Base-by-base conservation (phyloP, 2,329 filamentous ascomycete species). In the Bipolaris victoriae region DNA sequence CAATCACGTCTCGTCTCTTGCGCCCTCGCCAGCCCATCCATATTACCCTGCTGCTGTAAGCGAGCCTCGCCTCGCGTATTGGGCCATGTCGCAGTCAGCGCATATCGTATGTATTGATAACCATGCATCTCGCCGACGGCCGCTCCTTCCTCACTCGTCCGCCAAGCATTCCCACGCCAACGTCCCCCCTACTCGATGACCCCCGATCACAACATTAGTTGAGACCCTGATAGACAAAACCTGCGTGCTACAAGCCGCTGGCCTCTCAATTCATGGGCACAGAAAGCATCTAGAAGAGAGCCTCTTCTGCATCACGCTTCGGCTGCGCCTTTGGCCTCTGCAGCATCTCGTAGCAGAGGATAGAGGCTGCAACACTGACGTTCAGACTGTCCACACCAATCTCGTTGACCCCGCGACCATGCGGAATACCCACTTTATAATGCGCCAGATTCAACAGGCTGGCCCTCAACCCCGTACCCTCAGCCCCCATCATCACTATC, bases 301-400 rank as follows among this genome's bases (percentile, higher is more conserved):
- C 45, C 11, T 68, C 60, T 39, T 59, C 63, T 15, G 58, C 16
- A 15, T 64, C 58, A 16, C 49, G 41, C 36, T 52, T 29, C n/a
- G 49, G 47, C 45, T 49, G 49, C 37, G 39, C 26, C 37, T 55
- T 66, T n/a, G 74, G 72, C 52, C 62, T 69, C 49, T 79, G 83
- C 68, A 91, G 72, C 69, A 95, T 91, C 0, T 88, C 81, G 62
- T 88, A 84, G 60, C 88, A 88, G 49, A 98, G 78, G 47, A 98
- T 79, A 1, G 87, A 92, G 6, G 91, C 87, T 1, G 95, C 94
- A 18, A 96, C 93, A 71, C 91, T 92, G 37, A 98, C 95, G 73
- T 99, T 98, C 74, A 99, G 78, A 75, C 92, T 97, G 76, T 98
- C 94, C 2, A 99, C 87, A 1, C 83, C 72, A 64, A 87, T 73